Conservation (phyloP, 345 rosid species). For the Mallotus nudiflorus region DNA sequence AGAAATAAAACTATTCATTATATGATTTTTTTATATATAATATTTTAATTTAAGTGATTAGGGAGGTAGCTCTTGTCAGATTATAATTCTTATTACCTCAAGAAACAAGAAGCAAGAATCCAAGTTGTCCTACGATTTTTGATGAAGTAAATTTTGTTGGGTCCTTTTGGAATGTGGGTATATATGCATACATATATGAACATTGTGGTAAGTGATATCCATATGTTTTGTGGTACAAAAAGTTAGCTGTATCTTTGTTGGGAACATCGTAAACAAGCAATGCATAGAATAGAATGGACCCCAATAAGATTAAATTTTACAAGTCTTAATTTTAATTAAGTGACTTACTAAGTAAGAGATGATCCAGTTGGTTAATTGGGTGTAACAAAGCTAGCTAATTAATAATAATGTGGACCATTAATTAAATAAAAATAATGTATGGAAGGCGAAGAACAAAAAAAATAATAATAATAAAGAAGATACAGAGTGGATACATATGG, state of each 20-base stretch:
- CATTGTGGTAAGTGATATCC: neutral
- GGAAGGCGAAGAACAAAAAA: neutral
- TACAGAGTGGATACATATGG: slow-evolving; percentile 55
- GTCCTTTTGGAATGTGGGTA: neutral
- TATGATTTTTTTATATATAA: too few species aligned
- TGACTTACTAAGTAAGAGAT: slow-evolving; percentile 64
- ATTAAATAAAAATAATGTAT: neutral
- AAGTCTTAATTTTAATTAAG: slow-evolving; percentile 21
- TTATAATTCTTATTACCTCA: too few species aligned
- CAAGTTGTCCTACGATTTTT: too few species aligned
- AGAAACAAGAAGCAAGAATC: too few species aligned
- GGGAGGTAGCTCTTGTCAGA: too few species aligned
- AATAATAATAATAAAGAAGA: slow-evolving; percentile 13
- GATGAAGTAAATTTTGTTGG: slow-evolving; percentile 1
- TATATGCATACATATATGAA: neutral
- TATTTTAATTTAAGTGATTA: too few species aligned
- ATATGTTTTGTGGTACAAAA: slow-evolving; percentile 1
- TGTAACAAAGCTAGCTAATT: slow-evolving; percentile 30
- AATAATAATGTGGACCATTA: neutral
- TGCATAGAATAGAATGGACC: neutral
- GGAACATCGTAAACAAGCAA: slow-evolving; percentile 29
- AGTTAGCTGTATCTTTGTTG: slow-evolving; percentile 37
- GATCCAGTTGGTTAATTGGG: slow-evolving; percentile 56
- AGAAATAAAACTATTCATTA: too few species aligned
- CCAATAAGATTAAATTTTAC: slow-evolving; percentile 3